phyloP scores from a whole-genome alignment of 495 filamentous ascomycete species.

The Alectoria sarmentosa region DNA sequence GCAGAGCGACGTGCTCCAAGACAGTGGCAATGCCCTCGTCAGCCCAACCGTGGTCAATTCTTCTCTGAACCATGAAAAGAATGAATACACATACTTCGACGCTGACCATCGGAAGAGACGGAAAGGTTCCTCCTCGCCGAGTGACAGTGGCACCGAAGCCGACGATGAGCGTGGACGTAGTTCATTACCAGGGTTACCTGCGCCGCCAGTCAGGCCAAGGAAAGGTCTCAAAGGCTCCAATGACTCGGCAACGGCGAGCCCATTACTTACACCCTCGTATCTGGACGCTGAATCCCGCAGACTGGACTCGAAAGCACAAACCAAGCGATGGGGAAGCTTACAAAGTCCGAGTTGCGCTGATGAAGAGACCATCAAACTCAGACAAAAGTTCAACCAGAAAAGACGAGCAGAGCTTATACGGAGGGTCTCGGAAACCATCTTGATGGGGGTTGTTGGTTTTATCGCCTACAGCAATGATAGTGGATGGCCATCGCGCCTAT shows the following conservation, averaged over 20 bases:
- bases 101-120: constrained; percentile 26
- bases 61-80: constrained; percentile 16
- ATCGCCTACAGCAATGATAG: constrained; percentile 11
- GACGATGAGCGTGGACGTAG: constrained; percentile 72
- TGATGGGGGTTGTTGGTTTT: constrained; percentile 31
- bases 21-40: constrained; percentile 7
- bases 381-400: constrained; percentile 31
- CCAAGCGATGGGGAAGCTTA: constrained; percentile 15
- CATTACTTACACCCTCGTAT: constrained; percentile 51
- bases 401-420: constrained; percentile 40
- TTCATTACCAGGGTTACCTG: constrained; percentile 66
- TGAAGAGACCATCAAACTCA: constrained; percentile 25
- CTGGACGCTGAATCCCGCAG: constrained; percentile 45
- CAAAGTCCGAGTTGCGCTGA: constrained; percentile 19
- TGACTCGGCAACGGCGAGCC: constrained; percentile 37
- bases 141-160: constrained; percentile 86
- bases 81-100: constrained; percentile 24
- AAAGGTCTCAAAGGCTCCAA: constrained; percentile 57
- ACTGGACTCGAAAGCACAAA: constrained; percentile 20
- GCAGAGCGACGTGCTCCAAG: constrained; percentile 23
- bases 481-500: constrained; percentile 4
- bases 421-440: constrained; percentile 37
- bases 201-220: constrained; percentile 58
- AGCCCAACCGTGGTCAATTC: constrained; percentile 3
- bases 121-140: constrained; percentile 50